Evolutionary conservation across 2,329 filamentous ascomycete genomes (phyloP).

Genomic region (Cadophora sp.): DNA sequence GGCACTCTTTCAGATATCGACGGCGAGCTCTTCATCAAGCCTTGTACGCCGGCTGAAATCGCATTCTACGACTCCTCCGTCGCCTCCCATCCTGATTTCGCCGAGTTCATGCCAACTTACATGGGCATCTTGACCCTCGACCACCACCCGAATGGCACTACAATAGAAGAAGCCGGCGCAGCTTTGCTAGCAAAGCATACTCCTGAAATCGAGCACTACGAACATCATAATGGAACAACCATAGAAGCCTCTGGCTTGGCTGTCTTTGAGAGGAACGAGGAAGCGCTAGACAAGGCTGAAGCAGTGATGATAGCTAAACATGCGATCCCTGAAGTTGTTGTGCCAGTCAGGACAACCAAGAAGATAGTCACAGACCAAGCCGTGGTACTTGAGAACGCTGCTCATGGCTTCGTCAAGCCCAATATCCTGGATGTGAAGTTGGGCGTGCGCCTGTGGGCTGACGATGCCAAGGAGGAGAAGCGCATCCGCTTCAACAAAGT

Average conservation of each 20-base stretch:
- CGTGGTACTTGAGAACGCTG: conserved; percentile 85
- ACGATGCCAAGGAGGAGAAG: conserved; percentile 68
- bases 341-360: conserved; percentile 37
- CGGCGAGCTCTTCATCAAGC: conserved; percentile 91
- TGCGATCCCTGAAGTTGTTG: conserved; percentile 38
- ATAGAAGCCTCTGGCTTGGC: conserved; percentile 51
- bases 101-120: conserved; percentile 82
- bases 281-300: conserved; percentile 20
- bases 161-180: conserved; percentile 58
- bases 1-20: conserved; percentile 86
- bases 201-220: conserved; percentile 13
- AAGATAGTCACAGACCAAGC: conserved; percentile 77
- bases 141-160: conserved; percentile 54
- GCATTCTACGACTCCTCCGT: conserved; percentile 81
- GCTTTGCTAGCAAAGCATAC: conserved; percentile 45
- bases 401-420: conserved; percentile 79
- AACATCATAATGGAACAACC: conserved; percentile 47
- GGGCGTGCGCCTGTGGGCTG: conserved; percentile 84
- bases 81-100: conserved; percentile 73
- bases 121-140: conserved; percentile 81
- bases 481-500: conserved; percentile 66
- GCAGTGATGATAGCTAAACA: conserved; percentile 37
- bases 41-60: conserved; percentile 85
- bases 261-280: conserved; percentile 20
- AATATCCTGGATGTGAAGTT: conserved; percentile 96